phyloP scores from a whole-genome alignment of 176 grass and related monocot species.

The bread wheat (Triticum aestivum) region IWGSC_CS_RefSeq_v2.1 NC_057813.1:694183329-694183828 shows the following conservation, averaged over 20 bases:
- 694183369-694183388: conserved; percentile 53
- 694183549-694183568: conserved; percentile 65
- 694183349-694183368: conserved; percentile 74
- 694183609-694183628: conserved; percentile 87
- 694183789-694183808: not conserved
- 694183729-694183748: conserved; percentile 56
- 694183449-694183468: conserved; percentile 92
- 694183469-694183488: conserved; percentile 77
- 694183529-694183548: conserved; percentile 66
- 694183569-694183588: conserved; percentile 75
- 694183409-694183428: conserved; percentile 75
- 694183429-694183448: conserved; percentile 86
- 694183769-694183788: conserved; percentile 28
- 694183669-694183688: conserved; percentile 56
- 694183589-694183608: conserved; percentile 74
- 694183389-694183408: conserved; percentile 75
- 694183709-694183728: conserved; percentile 47
- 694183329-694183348: conserved; percentile 70
- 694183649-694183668: conserved; percentile 78
- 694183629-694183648: conserved; percentile 68
- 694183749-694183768: conserved; percentile 58
- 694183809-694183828: conserved; percentile 33
- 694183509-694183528: conserved; percentile 50
- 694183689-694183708: conserved; percentile 40
- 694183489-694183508: conserved; percentile 67